Evolutionary conservation across 1,284 basidiomycete species (phyloP).

Genomic region (Leccinum insolens): DNA sequence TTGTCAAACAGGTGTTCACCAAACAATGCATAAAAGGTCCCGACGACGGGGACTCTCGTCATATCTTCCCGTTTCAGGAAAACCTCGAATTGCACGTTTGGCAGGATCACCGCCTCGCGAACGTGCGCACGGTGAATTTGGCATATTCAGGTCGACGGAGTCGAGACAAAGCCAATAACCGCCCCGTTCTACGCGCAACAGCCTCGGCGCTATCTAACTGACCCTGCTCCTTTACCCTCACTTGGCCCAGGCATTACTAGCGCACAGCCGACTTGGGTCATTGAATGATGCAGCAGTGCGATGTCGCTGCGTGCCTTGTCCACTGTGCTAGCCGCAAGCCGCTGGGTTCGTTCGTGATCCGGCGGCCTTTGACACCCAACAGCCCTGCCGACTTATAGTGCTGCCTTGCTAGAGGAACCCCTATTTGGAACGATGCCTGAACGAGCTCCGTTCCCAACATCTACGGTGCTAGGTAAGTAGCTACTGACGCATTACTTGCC

Average conservation of each 20-base stretch:
- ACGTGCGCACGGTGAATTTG: conserved; percentile 16
- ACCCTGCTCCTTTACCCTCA: not conserved
- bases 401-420: conserved; percentile 2
- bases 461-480: not conserved
- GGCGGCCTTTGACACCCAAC: not conserved
- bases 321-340: not conserved
- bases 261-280: not conserved
- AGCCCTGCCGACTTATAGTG: not conserved
- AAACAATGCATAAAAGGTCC: not conserved
- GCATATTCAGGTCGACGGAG: not conserved
- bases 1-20: not conserved
- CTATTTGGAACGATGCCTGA: not conserved
- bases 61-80: not conserved
- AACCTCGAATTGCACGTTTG: conserved; percentile 18
- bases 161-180: not conserved
- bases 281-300: not conserved
- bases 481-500: not conserved
- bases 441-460: not conserved
- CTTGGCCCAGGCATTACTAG: not conserved
- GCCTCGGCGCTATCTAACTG: not conserved
- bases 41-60: not conserved
- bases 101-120: conserved; percentile 6
- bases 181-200: not conserved
- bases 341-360: not conserved
- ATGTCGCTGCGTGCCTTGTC: not conserved